Base-by-base conservation (phyloP, 495 filamentous ascomycete species). In the Astrothelium macrocarpum region DNA sequence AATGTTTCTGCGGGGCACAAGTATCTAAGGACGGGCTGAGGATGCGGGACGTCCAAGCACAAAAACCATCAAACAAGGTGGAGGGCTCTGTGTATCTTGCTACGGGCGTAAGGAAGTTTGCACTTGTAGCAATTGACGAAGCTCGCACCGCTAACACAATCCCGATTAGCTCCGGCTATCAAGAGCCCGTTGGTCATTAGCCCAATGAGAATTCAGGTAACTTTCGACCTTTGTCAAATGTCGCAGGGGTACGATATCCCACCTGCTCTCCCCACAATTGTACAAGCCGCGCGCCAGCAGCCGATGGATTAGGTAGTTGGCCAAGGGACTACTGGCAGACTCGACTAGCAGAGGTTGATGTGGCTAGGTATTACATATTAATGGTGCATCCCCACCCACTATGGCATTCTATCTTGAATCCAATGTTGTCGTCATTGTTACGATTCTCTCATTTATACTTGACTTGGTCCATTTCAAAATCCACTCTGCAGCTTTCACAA, bases 101-200 rank as follows among this genome's bases (percentile, higher is more conserved):
- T 56, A 56, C 49, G 49, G 49, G 49, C 49, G 49, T 56, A 56
- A 56, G 49, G 49, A 56, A 56, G 49, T 56, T 56, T 29, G 49
- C 16, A 56, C 20, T 56, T 7, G 49, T 56, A 26, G 25, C 11
- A 20, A 16, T 56, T 9, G 49, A 56, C 7, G 2, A 56, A 2
- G 49, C 20, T 16, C 20, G 49, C 29, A 56, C 49, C 49, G 49
- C 25, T 10, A 49, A 4, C 5, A 29, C 1, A 7, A 56, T 56
- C 25, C 49, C 49, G 49, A 56, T 56, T 56, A 56, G 49, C 49
- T 56, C 49, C 49, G 49, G 25, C 49, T 2, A 23, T 16, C 20
- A 29, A 56, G 10, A 7, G 49, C 29, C 29, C 4, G 49, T 26
- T 23, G 29, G 9, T 26, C 49, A 29, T 23, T 29, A 56, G 25